Evolutionary conservation across 1,284 basidiomycete genomes (phyloP).

Genomic region (Fomitiporia mediterranea): DNA sequence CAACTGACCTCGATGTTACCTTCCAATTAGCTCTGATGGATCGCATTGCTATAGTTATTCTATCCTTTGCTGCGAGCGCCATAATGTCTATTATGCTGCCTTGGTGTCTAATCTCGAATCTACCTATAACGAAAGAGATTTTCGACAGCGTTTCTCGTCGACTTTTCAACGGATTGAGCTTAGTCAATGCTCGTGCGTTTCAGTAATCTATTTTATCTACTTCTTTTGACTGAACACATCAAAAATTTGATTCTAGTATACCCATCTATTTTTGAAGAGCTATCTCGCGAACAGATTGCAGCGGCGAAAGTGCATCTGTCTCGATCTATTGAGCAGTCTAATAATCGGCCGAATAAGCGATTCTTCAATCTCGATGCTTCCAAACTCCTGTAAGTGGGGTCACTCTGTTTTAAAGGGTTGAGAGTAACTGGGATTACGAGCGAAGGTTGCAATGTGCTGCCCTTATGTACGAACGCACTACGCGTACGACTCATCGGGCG

Average conservation of each 20-base stretch:
- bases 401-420: not conserved
- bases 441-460: constrained; percentile 26
- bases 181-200: constrained; percentile 25
- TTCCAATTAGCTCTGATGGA: constrained; percentile 20
- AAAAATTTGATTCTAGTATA: constrained; percentile 25
- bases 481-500: constrained; percentile 17
- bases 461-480: constrained; percentile 28
- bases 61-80: constrained; percentile 21
- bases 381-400: constrained; percentile 25
- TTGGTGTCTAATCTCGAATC: constrained; percentile 23
- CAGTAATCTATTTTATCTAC: not conserved
- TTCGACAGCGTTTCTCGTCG: constrained; percentile 20
- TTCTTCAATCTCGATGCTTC: constrained; percentile 28
- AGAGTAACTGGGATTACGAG: not conserved
- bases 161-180: constrained; percentile 22
- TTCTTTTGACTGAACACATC: not conserved
- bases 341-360: constrained; percentile 23
- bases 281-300: constrained; percentile 25
- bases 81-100: constrained; percentile 24
- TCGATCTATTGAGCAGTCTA: constrained; percentile 19
- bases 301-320: constrained; percentile 26
- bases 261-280: constrained; percentile 31
- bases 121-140: constrained; percentile 15
- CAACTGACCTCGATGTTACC: not conserved
- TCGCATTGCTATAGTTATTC: constrained; percentile 19